phyloP scores from a whole-genome alignment of 2,329 filamentous ascomycete genomes.

The Colletotrichum agaves region DNA sequence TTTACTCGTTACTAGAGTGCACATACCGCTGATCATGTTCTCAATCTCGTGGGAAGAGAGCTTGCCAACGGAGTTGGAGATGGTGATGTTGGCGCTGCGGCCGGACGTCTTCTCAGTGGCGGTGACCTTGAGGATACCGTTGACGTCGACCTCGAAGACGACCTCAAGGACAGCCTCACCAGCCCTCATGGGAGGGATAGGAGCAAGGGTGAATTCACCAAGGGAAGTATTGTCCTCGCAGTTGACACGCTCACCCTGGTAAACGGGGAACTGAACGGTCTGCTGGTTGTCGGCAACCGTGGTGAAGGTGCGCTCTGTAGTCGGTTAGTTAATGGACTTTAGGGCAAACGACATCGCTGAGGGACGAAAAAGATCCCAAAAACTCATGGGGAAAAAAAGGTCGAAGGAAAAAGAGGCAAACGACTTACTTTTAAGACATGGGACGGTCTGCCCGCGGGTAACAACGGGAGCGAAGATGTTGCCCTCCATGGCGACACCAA shows the following conservation, averaged over 20 bases:
- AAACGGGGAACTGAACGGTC: constrained; percentile 91
- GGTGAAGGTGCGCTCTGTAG: constrained; percentile 74
- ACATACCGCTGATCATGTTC: constrained; percentile 89
- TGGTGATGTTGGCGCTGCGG: constrained; percentile 98
- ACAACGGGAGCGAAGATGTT: constrained; percentile 99
- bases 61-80: constrained; percentile 99
- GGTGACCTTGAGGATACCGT: constrained; percentile 99
- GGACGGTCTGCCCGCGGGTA: constrained; percentile 79
- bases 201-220: constrained; percentile 95
- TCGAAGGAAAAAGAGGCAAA: neutral
- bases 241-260: constrained; percentile 96
- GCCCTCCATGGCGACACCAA: constrained; percentile 99
- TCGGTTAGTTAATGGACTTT: neutral
- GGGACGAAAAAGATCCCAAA: too few relatives aligned
- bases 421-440: constrained; percentile 77
- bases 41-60: constrained; percentile 95
- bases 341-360: too few relatives aligned
- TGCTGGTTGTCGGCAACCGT: constrained; percentile 83
- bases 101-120: constrained; percentile 99
- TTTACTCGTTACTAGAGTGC: neutral
- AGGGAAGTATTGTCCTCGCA: constrained; percentile 98
- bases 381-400: too few relatives aligned
- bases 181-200: constrained; percentile 87
- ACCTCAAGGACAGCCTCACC: constrained; percentile 97
- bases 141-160: constrained; percentile 99